phyloP scores from a whole-genome alignment of 2,329 filamentous ascomycete genomes.

The Trichoderma koningiopsis region DNA sequence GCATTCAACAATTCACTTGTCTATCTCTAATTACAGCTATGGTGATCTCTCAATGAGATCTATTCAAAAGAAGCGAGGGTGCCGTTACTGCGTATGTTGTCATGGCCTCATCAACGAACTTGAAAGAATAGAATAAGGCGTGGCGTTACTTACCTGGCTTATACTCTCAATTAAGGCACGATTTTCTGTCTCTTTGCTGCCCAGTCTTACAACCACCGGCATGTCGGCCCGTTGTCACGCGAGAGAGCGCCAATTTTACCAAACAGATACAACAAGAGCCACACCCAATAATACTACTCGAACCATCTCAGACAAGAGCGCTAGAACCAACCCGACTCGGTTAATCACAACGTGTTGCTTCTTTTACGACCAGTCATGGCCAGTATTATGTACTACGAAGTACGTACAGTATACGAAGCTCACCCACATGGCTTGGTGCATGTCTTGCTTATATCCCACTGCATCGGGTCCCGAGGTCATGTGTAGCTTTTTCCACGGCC shows the following conservation, averaged over 20 bases:
- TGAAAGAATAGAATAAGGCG: neutral
- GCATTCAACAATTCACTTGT: neutral
- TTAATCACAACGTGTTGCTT: conserved; percentile 3
- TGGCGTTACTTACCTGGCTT: neutral
- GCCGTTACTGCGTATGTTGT: neutral
- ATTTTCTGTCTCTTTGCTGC: conserved; percentile 6
- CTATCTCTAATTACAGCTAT: neutral
- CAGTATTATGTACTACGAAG: neutral
- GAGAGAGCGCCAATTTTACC: neutral
- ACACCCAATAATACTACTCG: neutral
- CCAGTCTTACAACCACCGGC: conserved; percentile 4
- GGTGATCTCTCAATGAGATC: neutral
- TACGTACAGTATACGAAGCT: conserved; percentile 10
- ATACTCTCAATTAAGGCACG: neutral
- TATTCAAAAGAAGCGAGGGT: conserved; percentile 10
- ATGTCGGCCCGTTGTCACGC: conserved; percentile 15
- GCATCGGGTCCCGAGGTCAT: conserved; percentile 13
- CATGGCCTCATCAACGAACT: neutral
- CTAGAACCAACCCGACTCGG: conserved; percentile 11
- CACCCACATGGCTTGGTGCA: conserved; percentile 23
- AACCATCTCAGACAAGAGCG: neutral
- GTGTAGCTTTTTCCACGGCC: conserved; percentile 14
- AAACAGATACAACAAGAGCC: neutral
- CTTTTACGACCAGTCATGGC: neutral
- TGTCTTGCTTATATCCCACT: conserved; percentile 25